A percentile compares a stretch with the other conserved stretches of the same genome.
Evolutionary conservation across 495 filamentous ascomycete genomes (phyloP).

Genomic region (Xylaria grammica): DNA sequence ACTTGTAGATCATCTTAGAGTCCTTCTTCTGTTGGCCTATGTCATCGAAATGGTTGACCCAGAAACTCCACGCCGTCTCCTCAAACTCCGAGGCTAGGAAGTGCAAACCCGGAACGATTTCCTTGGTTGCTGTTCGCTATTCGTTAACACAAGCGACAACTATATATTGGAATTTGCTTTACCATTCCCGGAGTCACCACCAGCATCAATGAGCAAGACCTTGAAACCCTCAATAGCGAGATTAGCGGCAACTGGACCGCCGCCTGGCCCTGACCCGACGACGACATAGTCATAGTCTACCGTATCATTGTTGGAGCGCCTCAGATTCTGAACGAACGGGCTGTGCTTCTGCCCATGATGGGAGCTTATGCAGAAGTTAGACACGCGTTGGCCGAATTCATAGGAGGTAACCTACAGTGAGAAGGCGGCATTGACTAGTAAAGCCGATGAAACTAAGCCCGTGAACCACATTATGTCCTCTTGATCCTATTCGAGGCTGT

Average conservation of each 20-base stretch:
- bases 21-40: conserved; percentile 48
- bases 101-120: conserved; percentile 46
- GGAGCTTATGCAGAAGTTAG: conserved; percentile 6
- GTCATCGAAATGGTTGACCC: conserved; percentile 52
- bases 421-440: conserved; percentile 1
- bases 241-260: conserved; percentile 63
- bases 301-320: conserved; percentile 8
- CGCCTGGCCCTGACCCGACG: conserved; percentile 65
- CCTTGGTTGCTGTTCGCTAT: conserved; percentile 16
- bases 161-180: conserved; percentile 20
- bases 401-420: not conserved
- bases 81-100: conserved; percentile 47
- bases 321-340: not conserved
- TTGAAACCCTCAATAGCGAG: conserved; percentile 62
- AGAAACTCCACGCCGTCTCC: conserved; percentile 53
- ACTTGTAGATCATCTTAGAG: conserved; percentile 51
- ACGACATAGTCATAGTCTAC: conserved; percentile 64
- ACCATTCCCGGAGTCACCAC: conserved; percentile 47
- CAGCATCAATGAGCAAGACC: conserved; percentile 65
- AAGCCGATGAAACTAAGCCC: conserved; percentile 1
- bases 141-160: conserved; percentile 23
- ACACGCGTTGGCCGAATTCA: not conserved
- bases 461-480: conserved; percentile 9
- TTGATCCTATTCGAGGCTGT: not conserved
- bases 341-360: not conserved